Evolutionary conservation across 208 protist species (phyloP), one percentile per base, ranked within the genome.

Genomic region (Leishmania amazonensis): DNA sequence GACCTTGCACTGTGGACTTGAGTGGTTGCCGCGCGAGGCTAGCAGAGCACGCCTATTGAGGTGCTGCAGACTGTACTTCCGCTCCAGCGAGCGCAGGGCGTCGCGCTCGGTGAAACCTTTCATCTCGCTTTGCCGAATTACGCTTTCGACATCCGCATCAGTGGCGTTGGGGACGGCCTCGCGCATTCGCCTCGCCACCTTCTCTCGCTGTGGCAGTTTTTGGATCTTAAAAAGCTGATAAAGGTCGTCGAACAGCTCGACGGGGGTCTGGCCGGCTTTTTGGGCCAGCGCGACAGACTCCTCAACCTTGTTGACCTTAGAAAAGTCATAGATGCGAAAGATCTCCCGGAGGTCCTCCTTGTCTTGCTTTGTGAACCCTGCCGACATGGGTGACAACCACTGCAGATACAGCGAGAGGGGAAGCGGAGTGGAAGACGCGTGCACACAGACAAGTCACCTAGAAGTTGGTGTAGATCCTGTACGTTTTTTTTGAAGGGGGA

Each of bases 241-340:
- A 19, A 91, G 73, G 19, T 91, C 89, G 35, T 89, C 75, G 65
- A 93, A 93, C 49, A 89, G 74, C 11, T 77, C 75, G 15, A 47
- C 42, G 0, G 90, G 81, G 0, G 81, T 74, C 40, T 79, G 83
- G 2, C 85, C 87, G 2, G 79, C 78, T n/a, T 58, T 42, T 28
- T 83, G 76, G 28, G 86, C 84, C 2, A 54, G 71, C 4, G 60
- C 68, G 7, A 93, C 77, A 1, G 81, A 75, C 2, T 79, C 60
- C 38, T 90, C 83, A 1, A 93, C 83, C 64, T 81, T 78, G 21
- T 81, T 85, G 15, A 88, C 78, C 83, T 93, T 93, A 11, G 85
- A 77, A 60, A 88, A 90, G 80, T 95, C 83, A 68, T 88, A 87
- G 38, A 92, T 79, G 75, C 92, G 90, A 54, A 89, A 89, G 67